Percentiles rank a stretch among this genome's conserved stretches.
Conservation (phyloP, 306 rosid genomes). For the Prunus mira region DNA sequence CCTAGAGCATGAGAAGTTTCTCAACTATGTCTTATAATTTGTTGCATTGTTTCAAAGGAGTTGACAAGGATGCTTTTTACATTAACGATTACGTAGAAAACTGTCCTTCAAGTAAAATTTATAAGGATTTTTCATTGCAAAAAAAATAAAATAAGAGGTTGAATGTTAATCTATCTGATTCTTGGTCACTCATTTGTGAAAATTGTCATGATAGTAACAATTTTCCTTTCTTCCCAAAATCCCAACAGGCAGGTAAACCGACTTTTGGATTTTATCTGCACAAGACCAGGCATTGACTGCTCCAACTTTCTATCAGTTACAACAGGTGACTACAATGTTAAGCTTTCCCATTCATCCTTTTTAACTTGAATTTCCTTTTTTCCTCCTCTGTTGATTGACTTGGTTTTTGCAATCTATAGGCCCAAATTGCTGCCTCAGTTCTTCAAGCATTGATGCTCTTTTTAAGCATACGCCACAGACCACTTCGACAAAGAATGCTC, state of each 20-base stretch:
- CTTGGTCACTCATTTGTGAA: no score
- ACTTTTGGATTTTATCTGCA: not conserved
- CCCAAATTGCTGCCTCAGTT: slow-evolving; percentile 41
- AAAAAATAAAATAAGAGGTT: no score
- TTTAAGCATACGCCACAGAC: slow-evolving; percentile 54
- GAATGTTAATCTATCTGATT: no score
- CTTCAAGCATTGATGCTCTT: slow-evolving; percentile 35
- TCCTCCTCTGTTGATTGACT: not conserved
- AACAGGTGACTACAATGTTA: slow-evolving; percentile 5
- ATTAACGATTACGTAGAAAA: no score
- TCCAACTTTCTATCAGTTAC: not conserved
- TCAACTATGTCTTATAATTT: no score
- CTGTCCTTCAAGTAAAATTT: no score
- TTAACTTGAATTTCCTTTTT: not conserved
- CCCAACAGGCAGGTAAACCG: not conserved
- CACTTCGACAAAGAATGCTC: slow-evolving; percentile 55
- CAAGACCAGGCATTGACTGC: slow-evolving; percentile 1
- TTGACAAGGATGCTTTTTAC: no score
- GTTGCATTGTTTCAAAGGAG: no score
- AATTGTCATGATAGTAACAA: no score
- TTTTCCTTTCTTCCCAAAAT: not conserved
- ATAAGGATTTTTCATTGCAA: no score
- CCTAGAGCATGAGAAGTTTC: no score
- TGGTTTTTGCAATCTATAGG: not conserved
- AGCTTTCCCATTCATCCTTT: not conserved